A percentile compares a stretch with the other conserved stretches of the same genome.
These are phyloP conservation scores for Lactarius akahatsu DNA, from an alignment of 768 basidiomycete genomes.

Conservation along the genomic window DNA sequence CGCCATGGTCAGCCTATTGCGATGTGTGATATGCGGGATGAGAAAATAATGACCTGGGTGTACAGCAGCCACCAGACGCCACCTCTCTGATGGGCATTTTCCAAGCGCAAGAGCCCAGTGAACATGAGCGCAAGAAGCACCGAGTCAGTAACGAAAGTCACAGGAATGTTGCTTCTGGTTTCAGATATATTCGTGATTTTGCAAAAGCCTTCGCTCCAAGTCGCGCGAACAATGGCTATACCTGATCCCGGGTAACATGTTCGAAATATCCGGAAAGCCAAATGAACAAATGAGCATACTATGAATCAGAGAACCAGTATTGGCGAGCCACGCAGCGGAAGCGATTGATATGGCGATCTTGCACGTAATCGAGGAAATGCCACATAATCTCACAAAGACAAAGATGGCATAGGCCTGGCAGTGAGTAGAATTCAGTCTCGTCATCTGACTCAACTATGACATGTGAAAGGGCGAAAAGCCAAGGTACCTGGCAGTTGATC, in stretches of 20 bases:
- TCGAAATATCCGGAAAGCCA: neutral
- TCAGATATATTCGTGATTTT: neutral
- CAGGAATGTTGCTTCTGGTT: neutral
- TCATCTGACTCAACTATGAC: neutral
- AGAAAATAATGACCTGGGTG: neutral
- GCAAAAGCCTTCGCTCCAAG: neutral
- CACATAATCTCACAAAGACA: neutral
- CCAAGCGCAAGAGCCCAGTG: conserved; percentile 13
- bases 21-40: neutral
- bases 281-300: neutral
- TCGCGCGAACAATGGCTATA: neutral
- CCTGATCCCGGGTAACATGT: neutral
- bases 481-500: conserved; percentile 2
- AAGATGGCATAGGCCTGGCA: neutral
- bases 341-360: neutral
- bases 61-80: conserved; percentile 16
- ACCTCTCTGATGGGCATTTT: neutral
- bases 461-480: neutral
- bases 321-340: neutral
- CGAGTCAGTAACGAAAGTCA: neutral
- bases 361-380: neutral
- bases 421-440: neutral
- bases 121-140: conserved; percentile 10
- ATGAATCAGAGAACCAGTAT: neutral
- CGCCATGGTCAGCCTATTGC: neutral